phyloP scores from a whole-genome alignment of 2,329 filamentous ascomycete species.

The Allantophomopsis cytisporea region DNA sequence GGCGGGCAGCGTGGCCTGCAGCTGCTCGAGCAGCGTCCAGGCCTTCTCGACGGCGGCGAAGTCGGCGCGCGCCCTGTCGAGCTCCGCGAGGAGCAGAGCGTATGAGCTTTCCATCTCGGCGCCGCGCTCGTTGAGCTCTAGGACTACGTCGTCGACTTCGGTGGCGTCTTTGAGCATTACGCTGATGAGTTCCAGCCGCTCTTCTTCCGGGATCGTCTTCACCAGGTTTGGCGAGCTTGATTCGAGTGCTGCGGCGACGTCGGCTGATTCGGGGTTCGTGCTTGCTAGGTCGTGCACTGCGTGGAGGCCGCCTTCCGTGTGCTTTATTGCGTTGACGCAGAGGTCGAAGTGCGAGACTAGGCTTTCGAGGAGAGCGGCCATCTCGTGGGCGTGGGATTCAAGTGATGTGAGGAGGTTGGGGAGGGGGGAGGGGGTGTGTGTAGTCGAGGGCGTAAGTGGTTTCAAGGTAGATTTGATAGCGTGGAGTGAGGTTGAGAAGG shows the following conservation, averaged over 20 bases:
- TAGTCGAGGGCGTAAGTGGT: conserved; percentile 14
- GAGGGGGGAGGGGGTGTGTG: conserved; percentile 21
- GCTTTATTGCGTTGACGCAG: conserved; percentile 80
- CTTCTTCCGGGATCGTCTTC: conserved; percentile 60
- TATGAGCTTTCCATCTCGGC: conserved; percentile 65
- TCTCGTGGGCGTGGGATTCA: conserved; percentile 54
- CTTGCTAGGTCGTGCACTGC: conserved; percentile 53
- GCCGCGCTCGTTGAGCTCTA: conserved; percentile 61
- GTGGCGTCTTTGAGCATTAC: conserved; percentile 63
- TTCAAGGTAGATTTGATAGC: conserved; percentile 36
- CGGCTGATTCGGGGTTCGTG: conserved; percentile 37
- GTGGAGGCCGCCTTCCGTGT: conserved; percentile 70
- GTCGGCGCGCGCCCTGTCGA: conserved; percentile 40
- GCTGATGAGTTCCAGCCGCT: conserved; percentile 70
- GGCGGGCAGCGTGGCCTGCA: conserved; percentile 49
- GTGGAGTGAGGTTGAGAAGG: conserved; percentile 63
- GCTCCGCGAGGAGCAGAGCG: conserved; percentile 46
- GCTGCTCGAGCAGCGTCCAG: conserved; percentile 39
- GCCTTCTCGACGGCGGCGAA: conserved; percentile 46
- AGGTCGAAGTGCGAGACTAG: conserved; percentile 84
- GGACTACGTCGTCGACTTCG: conserved; percentile 52
- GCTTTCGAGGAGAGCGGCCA: conserved; percentile 69
- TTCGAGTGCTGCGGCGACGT: conserved; percentile 53
- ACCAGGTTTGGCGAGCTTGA: conserved; percentile 33
- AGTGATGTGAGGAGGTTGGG: conserved; percentile 28